A percentile compares a stretch with the other conserved stretches of the same genome.
Evolutionary conservation across 345 rosid genomes (phyloP).

Genomic region (Garcia nutans): DNA sequence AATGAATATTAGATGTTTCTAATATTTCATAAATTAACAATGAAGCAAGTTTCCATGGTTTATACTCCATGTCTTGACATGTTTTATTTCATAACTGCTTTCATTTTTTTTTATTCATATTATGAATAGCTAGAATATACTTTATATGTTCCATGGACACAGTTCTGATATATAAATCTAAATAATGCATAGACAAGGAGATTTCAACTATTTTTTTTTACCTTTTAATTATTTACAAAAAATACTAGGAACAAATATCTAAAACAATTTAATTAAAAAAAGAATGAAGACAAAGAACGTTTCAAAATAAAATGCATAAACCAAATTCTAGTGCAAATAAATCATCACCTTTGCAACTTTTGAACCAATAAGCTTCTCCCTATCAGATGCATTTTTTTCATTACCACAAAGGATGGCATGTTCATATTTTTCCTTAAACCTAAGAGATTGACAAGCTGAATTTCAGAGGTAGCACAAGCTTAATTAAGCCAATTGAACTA

Average conservation of each 20-base stretch:
- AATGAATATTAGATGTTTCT: not conserved
- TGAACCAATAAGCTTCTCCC: conserved; percentile 90
- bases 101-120: not conserved
- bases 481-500: conserved; percentile 11
- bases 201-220: not conserved
- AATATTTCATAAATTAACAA: not conserved
- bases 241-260: not conserved
- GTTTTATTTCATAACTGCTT: not conserved
- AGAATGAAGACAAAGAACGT: not conserved
- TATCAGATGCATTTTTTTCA: conserved; percentile 84
- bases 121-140: no score
- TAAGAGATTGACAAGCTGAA: conserved; percentile 30
- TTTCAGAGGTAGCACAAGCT: conserved; percentile 23
- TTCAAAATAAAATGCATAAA: not conserved
- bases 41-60: not conserved
- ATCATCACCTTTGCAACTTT: conserved; percentile 79
- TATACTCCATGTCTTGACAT: not conserved
- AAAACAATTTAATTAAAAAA: not conserved
- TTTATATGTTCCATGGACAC: not conserved
- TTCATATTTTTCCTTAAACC: conserved; percentile 89
- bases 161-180: not conserved
- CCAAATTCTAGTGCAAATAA: conserved; percentile 1
- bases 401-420: conserved; percentile 75
- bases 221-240: not conserved
- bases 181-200: not conserved